A percentile compares a stretch with the other conserved stretches of the same genome.
phyloP scores from a whole-genome alignment of 164 flowering plant genomes.

The Vitis rotundifolia region DNA sequence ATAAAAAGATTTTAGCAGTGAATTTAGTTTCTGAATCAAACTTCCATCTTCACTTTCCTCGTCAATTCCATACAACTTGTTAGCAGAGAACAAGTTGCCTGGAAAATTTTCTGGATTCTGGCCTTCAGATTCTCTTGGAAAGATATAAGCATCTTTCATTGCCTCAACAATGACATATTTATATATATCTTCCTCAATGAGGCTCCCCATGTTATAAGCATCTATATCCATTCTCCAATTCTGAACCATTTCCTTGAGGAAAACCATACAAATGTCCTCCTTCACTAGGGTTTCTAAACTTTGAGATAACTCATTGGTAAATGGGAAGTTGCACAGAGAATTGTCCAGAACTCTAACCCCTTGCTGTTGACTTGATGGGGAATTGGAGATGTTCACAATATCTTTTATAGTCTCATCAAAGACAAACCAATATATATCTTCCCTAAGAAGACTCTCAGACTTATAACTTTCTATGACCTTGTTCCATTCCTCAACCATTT shows the following conservation, averaged over 20 bases:
- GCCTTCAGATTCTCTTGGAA: conserved; percentile 7
- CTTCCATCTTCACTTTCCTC: conserved; percentile 20
- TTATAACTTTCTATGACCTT: conserved; percentile 1
- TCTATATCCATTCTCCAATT: conserved; percentile 21
- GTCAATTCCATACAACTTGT: neutral
- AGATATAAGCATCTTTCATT: conserved; percentile 19
- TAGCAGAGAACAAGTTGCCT: neutral
- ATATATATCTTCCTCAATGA: conserved; percentile 28
- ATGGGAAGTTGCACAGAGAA: neutral
- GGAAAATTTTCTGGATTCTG: conserved; percentile 1
- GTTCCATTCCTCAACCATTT: conserved; percentile 19
- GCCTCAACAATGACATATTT: conserved; percentile 25
- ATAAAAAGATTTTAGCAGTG: conserved; percentile 18
- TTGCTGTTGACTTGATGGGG: neutral
- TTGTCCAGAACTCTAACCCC: neutral
- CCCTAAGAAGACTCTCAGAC: conserved; percentile 7
- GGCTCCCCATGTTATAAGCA: conserved; percentile 13
- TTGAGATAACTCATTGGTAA: neutral
- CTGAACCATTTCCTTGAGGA: conserved; percentile 18
- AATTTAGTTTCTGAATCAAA: conserved; percentile 29
- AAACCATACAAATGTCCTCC: conserved; percentile 21
- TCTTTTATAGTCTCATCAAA: conserved; percentile 12
- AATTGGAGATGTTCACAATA: conserved; percentile 3
- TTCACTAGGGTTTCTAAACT: conserved; percentile 6
- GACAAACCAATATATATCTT: conserved; percentile 11